Evolutionary conservation across 345 rosid genomes (phyloP).

Genomic region (Pistacia integerrima): DNA sequence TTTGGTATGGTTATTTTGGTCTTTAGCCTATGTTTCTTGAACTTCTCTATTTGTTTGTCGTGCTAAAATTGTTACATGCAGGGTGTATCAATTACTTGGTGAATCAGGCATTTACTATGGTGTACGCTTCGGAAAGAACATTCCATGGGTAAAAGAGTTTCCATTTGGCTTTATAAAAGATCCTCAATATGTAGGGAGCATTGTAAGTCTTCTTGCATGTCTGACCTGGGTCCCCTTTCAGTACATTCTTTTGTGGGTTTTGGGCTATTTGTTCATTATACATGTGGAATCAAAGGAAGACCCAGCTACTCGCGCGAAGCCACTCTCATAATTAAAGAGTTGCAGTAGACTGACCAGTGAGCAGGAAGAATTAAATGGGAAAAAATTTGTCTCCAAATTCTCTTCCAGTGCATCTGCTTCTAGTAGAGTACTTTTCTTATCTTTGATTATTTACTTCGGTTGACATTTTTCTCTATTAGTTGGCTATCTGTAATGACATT

Average conservation of each 20-base stretch:
- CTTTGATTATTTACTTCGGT: not conserved
- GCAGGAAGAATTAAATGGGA: constrained; percentile 1
- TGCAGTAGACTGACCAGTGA: constrained; percentile 15
- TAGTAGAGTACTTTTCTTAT: not conserved
- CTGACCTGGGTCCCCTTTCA: constrained; percentile 79
- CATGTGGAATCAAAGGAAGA: constrained; percentile 69
- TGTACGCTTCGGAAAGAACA: constrained; percentile 73
- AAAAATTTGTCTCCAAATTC: not conserved
- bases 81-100: constrained; percentile 90
- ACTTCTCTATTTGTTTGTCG: not conserved
- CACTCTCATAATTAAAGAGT: constrained; percentile 39
- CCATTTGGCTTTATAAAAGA: constrained; percentile 90
- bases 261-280: constrained; percentile 76
- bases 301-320: constrained; percentile 64
- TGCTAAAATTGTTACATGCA: constrained; percentile 29
- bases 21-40: not conserved
- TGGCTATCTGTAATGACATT: not conserved
- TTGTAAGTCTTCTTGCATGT: constrained; percentile 74
- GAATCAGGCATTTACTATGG: constrained; percentile 93
- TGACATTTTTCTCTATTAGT: not conserved
- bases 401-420: not conserved
- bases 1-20: not conserved
- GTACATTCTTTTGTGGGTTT: constrained; percentile 73
- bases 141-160: constrained; percentile 85
- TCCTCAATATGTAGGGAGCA: constrained; percentile 91